Evolutionary conservation across 2,329 filamentous ascomycete genomes (phyloP).

Genomic region (Scopulariopsis brevicaulis): DNA sequence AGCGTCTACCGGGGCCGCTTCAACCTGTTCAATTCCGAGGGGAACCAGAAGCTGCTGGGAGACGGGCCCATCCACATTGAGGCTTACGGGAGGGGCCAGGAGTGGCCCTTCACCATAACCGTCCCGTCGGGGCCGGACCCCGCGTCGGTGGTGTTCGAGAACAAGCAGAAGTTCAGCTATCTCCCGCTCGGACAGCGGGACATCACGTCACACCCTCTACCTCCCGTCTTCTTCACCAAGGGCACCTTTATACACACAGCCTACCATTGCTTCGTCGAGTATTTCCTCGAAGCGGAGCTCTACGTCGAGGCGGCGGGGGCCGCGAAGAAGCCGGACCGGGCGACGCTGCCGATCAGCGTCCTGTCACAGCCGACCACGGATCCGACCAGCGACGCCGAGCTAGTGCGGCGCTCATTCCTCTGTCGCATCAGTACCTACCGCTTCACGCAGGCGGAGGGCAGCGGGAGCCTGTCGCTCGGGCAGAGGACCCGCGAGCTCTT

Average conservation of each 20-base stretch:
- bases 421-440: slow-evolving; percentile 10
- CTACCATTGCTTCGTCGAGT: slow-evolving; percentile 21
- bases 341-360: slow-evolving; percentile 13
- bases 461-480: slow-evolving; percentile 16
- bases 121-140: slow-evolving; percentile 11
- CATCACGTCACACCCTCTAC: slow-evolving; percentile 8
- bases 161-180: slow-evolving; percentile 8
- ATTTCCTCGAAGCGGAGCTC: slow-evolving; percentile 19
- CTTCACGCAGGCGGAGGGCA: slow-evolving; percentile 18
- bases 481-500: slow-evolving; percentile 21
- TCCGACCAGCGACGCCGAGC: slow-evolving; percentile 10
- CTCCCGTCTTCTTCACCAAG: slow-evolving; percentile 1
- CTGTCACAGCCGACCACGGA: slow-evolving; percentile 1
- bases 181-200: slow-evolving; percentile 3
- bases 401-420: neutral
- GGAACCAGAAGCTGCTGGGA: slow-evolving; percentile 8
- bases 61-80: slow-evolving; percentile 15
- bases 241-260: slow-evolving; percentile 1
- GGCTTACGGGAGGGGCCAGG: neutral
- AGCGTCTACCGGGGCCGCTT: slow-evolving; percentile 12
- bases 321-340: slow-evolving; percentile 4
- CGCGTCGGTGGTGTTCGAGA: neutral
- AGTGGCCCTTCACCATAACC: slow-evolving; percentile 17
- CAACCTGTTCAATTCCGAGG: slow-evolving; percentile 11
- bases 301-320: slow-evolving; percentile 1